Percentiles rank a stretch among this genome's conserved stretches.
These are phyloP conservation scores for Backusella tuberculispora DNA, from an alignment of 192 early-diverging fungal species.

Conservation along the genomic window DNA sequence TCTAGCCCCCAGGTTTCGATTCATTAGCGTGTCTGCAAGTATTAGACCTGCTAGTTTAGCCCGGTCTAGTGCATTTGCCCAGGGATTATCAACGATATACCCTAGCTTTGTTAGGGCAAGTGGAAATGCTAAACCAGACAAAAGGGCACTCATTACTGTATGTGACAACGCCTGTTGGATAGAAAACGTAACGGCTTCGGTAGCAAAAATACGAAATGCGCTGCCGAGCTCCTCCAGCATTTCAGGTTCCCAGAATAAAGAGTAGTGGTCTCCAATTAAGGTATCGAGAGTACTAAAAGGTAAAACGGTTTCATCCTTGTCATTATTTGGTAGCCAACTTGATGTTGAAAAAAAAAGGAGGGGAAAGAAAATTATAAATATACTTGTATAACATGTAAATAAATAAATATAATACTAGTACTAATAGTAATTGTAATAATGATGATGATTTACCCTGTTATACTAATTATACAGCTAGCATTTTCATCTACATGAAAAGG, in stretches of 20 bases:
- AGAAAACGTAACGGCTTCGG: slow-evolving; percentile 81
- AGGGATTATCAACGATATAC: slow-evolving; percentile 90
- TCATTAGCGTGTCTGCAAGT: slow-evolving; percentile 86
- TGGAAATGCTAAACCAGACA: slow-evolving; percentile 78
- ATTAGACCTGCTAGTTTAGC: slow-evolving; percentile 82
- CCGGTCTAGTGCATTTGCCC: slow-evolving; percentile 79
- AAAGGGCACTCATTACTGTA: slow-evolving; percentile 69
- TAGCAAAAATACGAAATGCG: slow-evolving; percentile 83
- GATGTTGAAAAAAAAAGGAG: neutral
- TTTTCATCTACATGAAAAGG: slow-evolving; percentile 62
- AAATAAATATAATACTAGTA: slow-evolving; percentile 33
- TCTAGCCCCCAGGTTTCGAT: slow-evolving; percentile 81
- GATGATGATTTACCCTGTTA: slow-evolving; percentile 79
- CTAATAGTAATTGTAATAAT: neutral
- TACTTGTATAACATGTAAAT: neutral
- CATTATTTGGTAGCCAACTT: slow-evolving; percentile 34
- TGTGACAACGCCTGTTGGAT: slow-evolving; percentile 75
- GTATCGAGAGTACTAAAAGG: slow-evolving; percentile 85
- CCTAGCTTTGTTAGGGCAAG: slow-evolving; percentile 80
- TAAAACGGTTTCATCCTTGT: slow-evolving; percentile 75
- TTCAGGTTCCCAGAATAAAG: slow-evolving; percentile 92
- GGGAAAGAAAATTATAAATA: no score
- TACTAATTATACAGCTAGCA: slow-evolving; percentile 76
- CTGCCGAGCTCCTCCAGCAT: slow-evolving; percentile 80
- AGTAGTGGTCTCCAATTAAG: slow-evolving; percentile 84